A percentile compares a stretch with the other conserved stretches of the same genome.
Conservation (phyloP, 306 rosid genomes). For the Dryas alaskensis region DNA sequence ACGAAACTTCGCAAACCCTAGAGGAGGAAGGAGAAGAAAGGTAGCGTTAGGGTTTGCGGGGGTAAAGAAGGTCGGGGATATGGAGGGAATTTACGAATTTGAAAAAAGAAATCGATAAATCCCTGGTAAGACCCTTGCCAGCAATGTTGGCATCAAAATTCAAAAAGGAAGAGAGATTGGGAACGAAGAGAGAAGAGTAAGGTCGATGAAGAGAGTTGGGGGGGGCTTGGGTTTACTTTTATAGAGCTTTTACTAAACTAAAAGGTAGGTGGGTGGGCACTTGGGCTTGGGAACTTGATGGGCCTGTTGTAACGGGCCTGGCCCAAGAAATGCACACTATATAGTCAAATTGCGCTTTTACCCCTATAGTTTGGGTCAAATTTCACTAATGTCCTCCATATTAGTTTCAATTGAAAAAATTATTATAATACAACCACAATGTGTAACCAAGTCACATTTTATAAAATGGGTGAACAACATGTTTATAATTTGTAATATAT, state of each 20-base stretch:
- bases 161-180: constrained; percentile 12
- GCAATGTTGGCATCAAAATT: constrained; percentile 11
- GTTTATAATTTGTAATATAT: too few relatives aligned
- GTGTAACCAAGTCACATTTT: too few relatives aligned
- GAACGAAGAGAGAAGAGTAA: constrained; percentile 3
- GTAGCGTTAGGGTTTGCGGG: constrained; percentile 26
- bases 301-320: background rate
- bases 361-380: too few relatives aligned
- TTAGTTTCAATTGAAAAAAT: too few relatives aligned
- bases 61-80: constrained; percentile 4
- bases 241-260: constrained; percentile 23
- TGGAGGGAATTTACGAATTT: constrained; percentile 26
- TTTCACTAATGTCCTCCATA: too few relatives aligned
- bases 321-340: background rate
- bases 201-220: background rate
- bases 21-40: background rate
- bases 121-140: constrained; percentile 31
- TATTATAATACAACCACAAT: too few relatives aligned
- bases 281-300: background rate
- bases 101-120: background rate
- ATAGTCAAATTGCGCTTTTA: too few relatives aligned
- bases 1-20: background rate
- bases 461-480: too few relatives aligned
- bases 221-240: constrained; percentile 20
- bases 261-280: background rate